phyloP scores from a whole-genome alignment of 192 early-diverging fungal species.

The Coemansia sp. region DNA sequence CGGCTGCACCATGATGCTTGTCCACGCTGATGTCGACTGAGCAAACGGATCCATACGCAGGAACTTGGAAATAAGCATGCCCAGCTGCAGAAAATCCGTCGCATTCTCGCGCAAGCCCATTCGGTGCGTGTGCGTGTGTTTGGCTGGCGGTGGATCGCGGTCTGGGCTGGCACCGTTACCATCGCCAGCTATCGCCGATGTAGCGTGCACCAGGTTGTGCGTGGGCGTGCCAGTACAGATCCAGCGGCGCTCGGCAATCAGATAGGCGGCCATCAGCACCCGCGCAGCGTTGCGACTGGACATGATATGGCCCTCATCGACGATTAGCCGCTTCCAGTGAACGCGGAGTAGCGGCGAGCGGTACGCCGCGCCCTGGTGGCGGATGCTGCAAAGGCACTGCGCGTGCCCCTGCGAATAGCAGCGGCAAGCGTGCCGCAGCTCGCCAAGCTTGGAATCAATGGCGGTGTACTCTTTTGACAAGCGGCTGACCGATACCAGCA shows the following conservation, averaged over 20 bases:
- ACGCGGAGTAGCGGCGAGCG: slow-evolving; percentile 67
- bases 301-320: slow-evolving; percentile 81
- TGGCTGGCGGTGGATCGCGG: neutral
- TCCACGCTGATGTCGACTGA: slow-evolving; percentile 46
- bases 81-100: slow-evolving; percentile 54
- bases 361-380: slow-evolving; percentile 13
- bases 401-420: slow-evolving; percentile 21
- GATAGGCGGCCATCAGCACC: slow-evolving; percentile 53
- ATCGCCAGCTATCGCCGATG: slow-evolving; percentile 19
- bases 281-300: slow-evolving; percentile 48
- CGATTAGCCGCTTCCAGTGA: slow-evolving; percentile 74
- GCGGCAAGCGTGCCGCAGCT: slow-evolving; percentile 42
- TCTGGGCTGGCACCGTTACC: neutral
- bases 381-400: slow-evolving; percentile 10
- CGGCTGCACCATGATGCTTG: slow-evolving; percentile 51
- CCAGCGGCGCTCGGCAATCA: slow-evolving; percentile 63
- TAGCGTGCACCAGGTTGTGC: slow-evolving; percentile 58
- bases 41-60: slow-evolving; percentile 63
- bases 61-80: slow-evolving; percentile 56
- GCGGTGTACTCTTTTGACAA: slow-evolving; percentile 60
- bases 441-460: slow-evolving; percentile 36
- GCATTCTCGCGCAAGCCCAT: slow-evolving; percentile 22
- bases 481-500: slow-evolving; percentile 63
- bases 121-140: slow-evolving; percentile 4
- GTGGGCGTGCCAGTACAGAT: slow-evolving; percentile 72